A percentile compares a stretch with the other conserved stretches of the same genome.
Conservation (phyloP, 768 basidiomycete species). For the Cystofilobasidium ferigula region DNA sequence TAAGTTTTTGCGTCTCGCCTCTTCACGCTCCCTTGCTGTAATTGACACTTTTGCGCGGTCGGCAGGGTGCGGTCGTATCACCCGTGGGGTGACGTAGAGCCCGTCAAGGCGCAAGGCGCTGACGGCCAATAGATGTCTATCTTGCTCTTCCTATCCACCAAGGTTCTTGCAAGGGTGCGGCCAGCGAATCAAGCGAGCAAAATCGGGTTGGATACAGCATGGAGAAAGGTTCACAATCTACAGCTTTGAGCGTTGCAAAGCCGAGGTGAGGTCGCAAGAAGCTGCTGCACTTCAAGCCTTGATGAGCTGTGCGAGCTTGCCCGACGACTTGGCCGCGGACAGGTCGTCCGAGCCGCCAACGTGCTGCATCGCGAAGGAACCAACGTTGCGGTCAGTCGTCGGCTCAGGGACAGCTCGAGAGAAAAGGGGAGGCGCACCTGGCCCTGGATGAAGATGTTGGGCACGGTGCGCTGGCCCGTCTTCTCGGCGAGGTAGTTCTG, state of each 20-base stretch:
- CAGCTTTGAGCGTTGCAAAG: too few species aligned
- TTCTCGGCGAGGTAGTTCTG: conserved; percentile 55
- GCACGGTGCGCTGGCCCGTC: conserved; percentile 61
- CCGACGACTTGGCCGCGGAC: conserved; percentile 17
- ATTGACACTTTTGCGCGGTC: too few species aligned
- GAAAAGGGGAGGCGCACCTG: not conserved
- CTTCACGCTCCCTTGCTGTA: too few species aligned
- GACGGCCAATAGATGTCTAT: not conserved
- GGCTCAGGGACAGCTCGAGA: not conserved
- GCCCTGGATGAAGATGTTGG: conserved; percentile 59
- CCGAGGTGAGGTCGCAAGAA: not conserved
- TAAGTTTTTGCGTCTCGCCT: not conserved
- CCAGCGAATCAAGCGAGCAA: too few species aligned
- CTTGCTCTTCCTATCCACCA: not conserved
- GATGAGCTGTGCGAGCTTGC: conserved; percentile 27
- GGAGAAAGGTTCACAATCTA: not conserved
- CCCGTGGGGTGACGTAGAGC: not conserved
- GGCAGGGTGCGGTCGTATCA: not conserved
- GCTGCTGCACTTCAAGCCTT: not conserved
- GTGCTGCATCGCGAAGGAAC: conserved; percentile 24
- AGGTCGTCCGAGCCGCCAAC: conserved; percentile 32
- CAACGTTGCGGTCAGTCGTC: not conserved
- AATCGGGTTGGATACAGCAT: too few species aligned
- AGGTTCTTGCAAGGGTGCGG: not conserved
- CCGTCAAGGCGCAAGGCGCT: not conserved